Conservation (phyloP, 306 rosid species). For the Herpetospermum pedunculosum region DNA sequence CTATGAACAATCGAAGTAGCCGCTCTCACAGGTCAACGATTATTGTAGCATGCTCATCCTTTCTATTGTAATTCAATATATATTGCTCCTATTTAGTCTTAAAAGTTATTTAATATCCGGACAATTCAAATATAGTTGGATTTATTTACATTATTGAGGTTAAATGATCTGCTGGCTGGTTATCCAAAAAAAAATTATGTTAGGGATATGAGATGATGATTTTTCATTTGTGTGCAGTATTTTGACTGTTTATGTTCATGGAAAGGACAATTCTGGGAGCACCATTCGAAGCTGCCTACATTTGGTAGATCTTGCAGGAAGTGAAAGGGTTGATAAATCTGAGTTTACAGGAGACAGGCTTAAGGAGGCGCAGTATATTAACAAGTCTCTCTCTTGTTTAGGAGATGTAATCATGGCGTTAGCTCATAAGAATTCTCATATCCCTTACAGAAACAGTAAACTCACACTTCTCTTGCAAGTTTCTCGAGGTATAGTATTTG, state of each 20-base stretch:
- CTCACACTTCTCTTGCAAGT: slow-evolving; percentile 94
- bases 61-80: background rate
- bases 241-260: slow-evolving; percentile 82
- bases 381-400: slow-evolving; percentile 89
- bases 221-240: slow-evolving; percentile 38
- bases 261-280: slow-evolving; percentile 62
- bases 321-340: slow-evolving; percentile 87
- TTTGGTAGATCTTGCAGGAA: slow-evolving; percentile 95
- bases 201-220: slow-evolving; percentile 4
- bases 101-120: background rate
- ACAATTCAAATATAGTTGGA: background rate
- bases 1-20: slow-evolving; percentile 68
- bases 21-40: slow-evolving; percentile 77
- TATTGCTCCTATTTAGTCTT: background rate
- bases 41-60: background rate
- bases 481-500: slow-evolving; percentile 50
- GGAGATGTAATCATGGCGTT: slow-evolving; percentile 92
- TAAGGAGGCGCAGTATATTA: slow-evolving; percentile 81
- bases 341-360: slow-evolving; percentile 91
- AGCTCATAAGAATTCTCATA: slow-evolving; percentile 93
- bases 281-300: slow-evolving; percentile 66
- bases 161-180: background rate
- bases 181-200: background rate
- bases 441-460: slow-evolving; percentile 92
- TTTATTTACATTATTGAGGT: background rate